Conservation (phyloP, 345 rosid genomes). For the Arabis alpina region DNA sequence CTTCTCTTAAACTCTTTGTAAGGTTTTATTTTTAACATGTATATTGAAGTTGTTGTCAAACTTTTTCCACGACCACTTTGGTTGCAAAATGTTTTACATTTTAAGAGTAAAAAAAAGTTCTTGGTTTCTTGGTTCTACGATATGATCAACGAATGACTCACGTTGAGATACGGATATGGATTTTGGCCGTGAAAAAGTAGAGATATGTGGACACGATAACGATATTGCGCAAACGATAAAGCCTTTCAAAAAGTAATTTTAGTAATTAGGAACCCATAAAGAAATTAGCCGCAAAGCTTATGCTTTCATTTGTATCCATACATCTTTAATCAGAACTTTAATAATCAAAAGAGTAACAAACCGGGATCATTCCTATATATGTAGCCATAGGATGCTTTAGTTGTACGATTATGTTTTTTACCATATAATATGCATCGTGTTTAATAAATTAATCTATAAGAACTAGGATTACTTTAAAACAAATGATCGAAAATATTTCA, state of each 20-base stretch:
- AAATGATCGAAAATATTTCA: neutral
- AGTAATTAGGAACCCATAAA: conserved; percentile 23
- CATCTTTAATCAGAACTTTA: conserved; percentile 5
- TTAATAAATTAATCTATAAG: neutral
- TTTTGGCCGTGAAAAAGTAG: conserved; percentile 40
- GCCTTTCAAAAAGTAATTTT: neutral
- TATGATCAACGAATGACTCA: conserved; percentile 22
- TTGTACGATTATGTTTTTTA: conserved; percentile 12
- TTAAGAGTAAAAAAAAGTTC: neutral
- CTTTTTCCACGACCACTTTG: neutral
- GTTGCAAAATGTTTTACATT: too few species aligned
- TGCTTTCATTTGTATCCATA: conserved; percentile 39
- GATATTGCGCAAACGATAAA: conserved; percentile 33
- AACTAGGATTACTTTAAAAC: neutral
- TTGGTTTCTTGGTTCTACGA: neutral
- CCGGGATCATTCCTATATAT: neutral
- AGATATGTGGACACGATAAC: conserved; percentile 35
- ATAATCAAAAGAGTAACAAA: neutral
- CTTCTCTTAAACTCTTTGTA: too few species aligned
- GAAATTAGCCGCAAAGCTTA: conserved; percentile 34
- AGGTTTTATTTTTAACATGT: too few species aligned
- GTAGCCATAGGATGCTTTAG: conserved; percentile 9
- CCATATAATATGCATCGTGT: neutral
- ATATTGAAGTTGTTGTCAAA: neutral
- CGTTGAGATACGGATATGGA: conserved; percentile 29